Conservation (phyloP, 148 eudicot genomes). For the Rhododendron vialii region DNA sequence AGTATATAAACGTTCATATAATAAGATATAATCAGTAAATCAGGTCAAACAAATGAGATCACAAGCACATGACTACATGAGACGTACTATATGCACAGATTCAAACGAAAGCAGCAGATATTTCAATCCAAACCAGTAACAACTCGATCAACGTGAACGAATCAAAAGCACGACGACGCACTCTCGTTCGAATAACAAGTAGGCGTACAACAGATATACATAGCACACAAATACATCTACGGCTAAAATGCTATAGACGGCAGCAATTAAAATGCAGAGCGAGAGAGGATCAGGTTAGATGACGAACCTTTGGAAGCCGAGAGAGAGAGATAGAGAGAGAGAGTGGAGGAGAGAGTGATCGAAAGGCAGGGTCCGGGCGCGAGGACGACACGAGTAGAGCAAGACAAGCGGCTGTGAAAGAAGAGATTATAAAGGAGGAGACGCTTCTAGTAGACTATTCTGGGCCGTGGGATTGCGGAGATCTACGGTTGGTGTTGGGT, state of each 20-base stretch:
- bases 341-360: background rate
- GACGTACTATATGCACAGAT: background rate
- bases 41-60: background rate
- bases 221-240: background rate
- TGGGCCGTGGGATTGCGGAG: slow-evolving; percentile 18
- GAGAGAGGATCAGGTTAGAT: background rate
- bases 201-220: background rate
- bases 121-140: background rate
- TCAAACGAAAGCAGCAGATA: background rate
- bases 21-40: background rate
- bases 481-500: slow-evolving; percentile 1
- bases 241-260: background rate
- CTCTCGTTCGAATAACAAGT: background rate
- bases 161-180: background rate
- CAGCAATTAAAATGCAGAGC: background rate
- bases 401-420: background rate
- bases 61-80: background rate
- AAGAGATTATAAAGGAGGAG: slow-evolving; percentile 8
- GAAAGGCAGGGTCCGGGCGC: background rate
- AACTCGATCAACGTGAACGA: background rate
- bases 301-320: background rate
- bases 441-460: slow-evolving; percentile 29
- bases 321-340: background rate
- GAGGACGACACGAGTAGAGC: slow-evolving; percentile 26
- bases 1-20: background rate